Conservation (phyloP, 805 yeast genomes). For the Metschnikowia cubensis region DNA sequence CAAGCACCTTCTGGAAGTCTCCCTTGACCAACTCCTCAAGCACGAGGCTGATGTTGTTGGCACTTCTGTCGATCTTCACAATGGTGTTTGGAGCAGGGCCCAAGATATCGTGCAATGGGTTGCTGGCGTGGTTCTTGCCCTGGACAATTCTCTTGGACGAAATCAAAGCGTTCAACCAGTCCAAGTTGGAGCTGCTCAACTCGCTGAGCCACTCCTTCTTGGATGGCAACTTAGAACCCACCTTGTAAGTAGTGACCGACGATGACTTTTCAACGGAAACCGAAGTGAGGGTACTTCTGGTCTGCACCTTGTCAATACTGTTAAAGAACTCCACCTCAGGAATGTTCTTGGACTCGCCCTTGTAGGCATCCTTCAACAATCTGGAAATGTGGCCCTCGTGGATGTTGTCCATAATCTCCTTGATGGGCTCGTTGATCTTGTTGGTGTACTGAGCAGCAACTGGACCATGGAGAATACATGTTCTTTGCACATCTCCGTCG, state of each 20-base stretch:
- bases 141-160: constrained; percentile 79
- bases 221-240: constrained; percentile 34
- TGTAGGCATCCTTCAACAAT: constrained; percentile 66
- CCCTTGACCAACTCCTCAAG: constrained; percentile 74
- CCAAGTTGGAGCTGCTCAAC: constrained; percentile 72
- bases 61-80: constrained; percentile 55
- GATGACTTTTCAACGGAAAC: constrained; percentile 32
- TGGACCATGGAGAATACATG: constrained; percentile 98
- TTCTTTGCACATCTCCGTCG: constrained; percentile 94
- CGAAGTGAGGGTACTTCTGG: constrained; percentile 23
- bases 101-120: constrained; percentile 77
- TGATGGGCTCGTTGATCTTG: constrained; percentile 86
- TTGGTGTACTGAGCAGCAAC: constrained; percentile 93
- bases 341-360: constrained; percentile 63
- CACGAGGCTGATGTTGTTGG: constrained; percentile 56
- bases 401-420: constrained; percentile 80
- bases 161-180: constrained; percentile 92
- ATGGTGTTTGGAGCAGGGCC: constrained; percentile 63
- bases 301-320: constrained; percentile 40
- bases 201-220: constrained; percentile 63
- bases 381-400: constrained; percentile 84
- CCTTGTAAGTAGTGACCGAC: constrained; percentile 32
- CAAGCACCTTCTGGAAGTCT: constrained; percentile 60
- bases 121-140: constrained; percentile 71
- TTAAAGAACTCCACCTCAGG: constrained; percentile 91